A percentile compares a stretch with the other conserved stretches of the same genome.
Evolutionary conservation across 2,329 filamentous ascomycete species (phyloP).

Genomic region (Calonectria pseudoturangicola): DNA sequence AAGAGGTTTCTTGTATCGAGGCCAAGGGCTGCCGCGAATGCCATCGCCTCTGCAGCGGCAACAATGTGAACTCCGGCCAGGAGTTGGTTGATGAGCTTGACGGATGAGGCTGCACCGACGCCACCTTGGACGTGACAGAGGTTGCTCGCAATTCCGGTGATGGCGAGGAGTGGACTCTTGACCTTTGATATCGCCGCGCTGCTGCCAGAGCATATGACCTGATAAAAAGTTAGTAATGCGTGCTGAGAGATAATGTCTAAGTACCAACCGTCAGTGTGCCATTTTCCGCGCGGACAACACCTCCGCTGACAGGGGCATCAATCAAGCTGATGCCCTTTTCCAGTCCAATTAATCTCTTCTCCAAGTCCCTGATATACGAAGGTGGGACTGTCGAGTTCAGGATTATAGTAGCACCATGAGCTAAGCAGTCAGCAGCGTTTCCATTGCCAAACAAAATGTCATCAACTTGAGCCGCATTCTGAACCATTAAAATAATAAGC

Average conservation of each 20-base stretch:
- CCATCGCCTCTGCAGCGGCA: constrained; percentile 73
- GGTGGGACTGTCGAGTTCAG: constrained; percentile 52
- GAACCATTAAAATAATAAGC: constrained; percentile 61
- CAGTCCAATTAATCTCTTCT: constrained; percentile 45
- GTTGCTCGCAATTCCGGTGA: constrained; percentile 57
- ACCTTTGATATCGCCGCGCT: constrained; percentile 48
- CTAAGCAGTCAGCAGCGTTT: constrained; percentile 54
- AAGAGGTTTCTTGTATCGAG: constrained; percentile 69
- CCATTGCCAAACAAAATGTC: constrained; percentile 57
- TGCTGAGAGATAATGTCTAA: not conserved
- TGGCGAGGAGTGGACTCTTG: constrained; percentile 55
- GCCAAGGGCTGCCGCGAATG: constrained; percentile 71
- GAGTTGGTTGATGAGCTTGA: constrained; percentile 76
- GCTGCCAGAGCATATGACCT: constrained; percentile 60
- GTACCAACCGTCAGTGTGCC: constrained; percentile 59
- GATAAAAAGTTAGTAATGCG: not conserved
- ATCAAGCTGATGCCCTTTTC: constrained; percentile 56
- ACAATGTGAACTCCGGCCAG: constrained; percentile 76
- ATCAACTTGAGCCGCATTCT: constrained; percentile 58
- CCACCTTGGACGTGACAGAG: constrained; percentile 70
- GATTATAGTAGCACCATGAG: constrained; percentile 54
- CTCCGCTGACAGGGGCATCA: constrained; percentile 62
- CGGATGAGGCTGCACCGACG: constrained; percentile 71
- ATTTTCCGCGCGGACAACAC: constrained; percentile 59
- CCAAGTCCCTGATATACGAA: constrained; percentile 51